These are phyloP conservation scores for Coelastrella sp. DNA, from an alignment of 139 green algal species.

Conservation along the genomic window DNA sequence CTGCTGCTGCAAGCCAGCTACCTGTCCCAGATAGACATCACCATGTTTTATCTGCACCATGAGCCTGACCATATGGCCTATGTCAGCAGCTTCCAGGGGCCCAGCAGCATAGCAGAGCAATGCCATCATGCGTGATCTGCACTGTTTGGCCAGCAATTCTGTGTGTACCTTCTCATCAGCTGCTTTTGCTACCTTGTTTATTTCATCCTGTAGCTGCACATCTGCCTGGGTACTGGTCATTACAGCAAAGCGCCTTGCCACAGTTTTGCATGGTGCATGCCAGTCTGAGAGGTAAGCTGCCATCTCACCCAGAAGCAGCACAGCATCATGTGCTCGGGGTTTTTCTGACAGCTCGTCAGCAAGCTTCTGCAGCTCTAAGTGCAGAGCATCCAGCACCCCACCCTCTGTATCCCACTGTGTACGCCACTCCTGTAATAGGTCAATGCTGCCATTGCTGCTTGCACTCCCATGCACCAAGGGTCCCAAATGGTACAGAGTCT, in stretches of 20 bases:
- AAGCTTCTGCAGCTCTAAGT: slow-evolving; percentile 39
- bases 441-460: slow-evolving; percentile 18
- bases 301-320: slow-evolving; percentile 34
- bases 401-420: slow-evolving; percentile 30
- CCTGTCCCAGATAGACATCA: slow-evolving; percentile 41
- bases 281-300: slow-evolving; percentile 36
- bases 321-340: slow-evolving; percentile 5
- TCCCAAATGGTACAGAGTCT: slow-evolving; percentile 59
- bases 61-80: neutral
- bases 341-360: slow-evolving; percentile 55
- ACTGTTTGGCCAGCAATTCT: slow-evolving; percentile 45
- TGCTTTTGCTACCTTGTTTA: neutral
- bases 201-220: slow-evolving; percentile 19
- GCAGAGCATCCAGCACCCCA: slow-evolving; percentile 43
- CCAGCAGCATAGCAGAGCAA: slow-evolving; percentile 23
- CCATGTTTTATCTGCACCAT: slow-evolving; percentile 53
- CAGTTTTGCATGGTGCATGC: neutral
- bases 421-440: slow-evolving; percentile 41
- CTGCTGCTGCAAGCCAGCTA: neutral
- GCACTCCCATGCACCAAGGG: slow-evolving; percentile 5
- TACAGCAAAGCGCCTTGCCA: slow-evolving; percentile 58
- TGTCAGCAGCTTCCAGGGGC: neutral
- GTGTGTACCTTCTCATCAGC: neutral
- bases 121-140: neutral
- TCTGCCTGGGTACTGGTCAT: slow-evolving; percentile 55